Evolutionary conservation across 257 asterid species (phyloP).

Genomic region (Paraleonurus japonicus): DNA sequence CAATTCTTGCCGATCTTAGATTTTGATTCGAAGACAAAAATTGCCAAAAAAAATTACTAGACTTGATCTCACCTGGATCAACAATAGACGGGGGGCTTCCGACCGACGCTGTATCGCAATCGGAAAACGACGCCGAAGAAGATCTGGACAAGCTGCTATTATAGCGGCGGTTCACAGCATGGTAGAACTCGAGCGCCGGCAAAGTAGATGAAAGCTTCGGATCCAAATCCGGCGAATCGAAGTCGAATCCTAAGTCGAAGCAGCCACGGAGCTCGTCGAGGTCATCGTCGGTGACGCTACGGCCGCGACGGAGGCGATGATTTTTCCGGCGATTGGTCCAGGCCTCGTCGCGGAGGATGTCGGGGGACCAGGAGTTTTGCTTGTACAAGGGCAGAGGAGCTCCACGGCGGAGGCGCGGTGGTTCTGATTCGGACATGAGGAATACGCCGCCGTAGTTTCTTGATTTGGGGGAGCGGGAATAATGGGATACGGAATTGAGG

Average conservation of each 20-base stretch:
- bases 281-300: conserved; percentile 55
- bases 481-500: conserved; percentile 19
- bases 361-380: conserved; percentile 59
- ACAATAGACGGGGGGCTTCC: conserved; percentile 34
- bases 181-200: conserved; percentile 58
- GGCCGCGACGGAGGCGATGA: conserved; percentile 31
- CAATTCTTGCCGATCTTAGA: not conserved
- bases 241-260: conserved; percentile 59
- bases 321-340: conserved; percentile 47
- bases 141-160: conserved; percentile 33
- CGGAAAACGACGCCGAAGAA: conserved; percentile 41
- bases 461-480: not conserved
- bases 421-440: conserved; percentile 31
- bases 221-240: conserved; percentile 52
- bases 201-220: conserved; percentile 47
- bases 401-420: conserved; percentile 35
- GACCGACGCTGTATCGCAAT: conserved; percentile 26
- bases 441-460: conserved; percentile 24
- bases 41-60: not conserved
- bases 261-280: conserved; percentile 68
- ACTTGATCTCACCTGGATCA: conserved; percentile 23
- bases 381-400: conserved; percentile 31
- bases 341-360: conserved; percentile 49
- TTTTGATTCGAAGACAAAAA: not conserved
- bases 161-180: conserved; percentile 35